Conservation (phyloP, 1,284 basidiomycete species). For the Pseudozyma sp. region DNA sequence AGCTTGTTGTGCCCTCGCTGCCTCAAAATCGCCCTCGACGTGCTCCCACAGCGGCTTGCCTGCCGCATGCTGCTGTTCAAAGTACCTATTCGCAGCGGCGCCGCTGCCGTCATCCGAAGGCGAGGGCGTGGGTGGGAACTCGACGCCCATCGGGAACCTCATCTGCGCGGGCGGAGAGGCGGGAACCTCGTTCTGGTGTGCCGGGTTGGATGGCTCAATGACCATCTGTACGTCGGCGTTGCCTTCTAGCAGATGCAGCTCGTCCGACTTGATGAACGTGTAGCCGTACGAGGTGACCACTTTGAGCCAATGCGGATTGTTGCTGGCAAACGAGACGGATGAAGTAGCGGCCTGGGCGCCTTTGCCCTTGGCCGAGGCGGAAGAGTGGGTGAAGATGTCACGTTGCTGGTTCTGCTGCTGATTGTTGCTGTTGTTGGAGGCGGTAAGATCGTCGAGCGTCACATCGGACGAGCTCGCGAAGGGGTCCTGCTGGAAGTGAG, state of each 20-base stretch:
- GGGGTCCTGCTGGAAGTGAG: slow-evolving; percentile 14
- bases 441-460: slow-evolving; percentile 38
- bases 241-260: slow-evolving; percentile 43
- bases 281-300: slow-evolving; percentile 52
- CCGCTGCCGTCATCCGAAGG: slow-evolving; percentile 44
- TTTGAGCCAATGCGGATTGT: slow-evolving; percentile 49
- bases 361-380: slow-evolving; percentile 27
- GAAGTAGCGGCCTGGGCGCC: slow-evolving; percentile 8
- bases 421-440: neutral
- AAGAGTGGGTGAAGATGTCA: slow-evolving; percentile 44
- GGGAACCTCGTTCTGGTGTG: slow-evolving; percentile 37
- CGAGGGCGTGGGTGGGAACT: slow-evolving; percentile 46
- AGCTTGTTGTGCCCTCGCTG: slow-evolving; percentile 14
- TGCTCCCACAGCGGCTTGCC: slow-evolving; percentile 44
- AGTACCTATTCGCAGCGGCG: slow-evolving; percentile 18
- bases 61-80: slow-evolving; percentile 21
- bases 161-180: slow-evolving; percentile 38
- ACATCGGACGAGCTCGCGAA: slow-evolving; percentile 47
- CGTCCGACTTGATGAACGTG: slow-evolving; percentile 48
- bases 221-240: slow-evolving; percentile 50
- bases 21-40: slow-evolving; percentile 40
- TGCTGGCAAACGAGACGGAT: slow-evolving; percentile 6
- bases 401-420: slow-evolving; percentile 23
- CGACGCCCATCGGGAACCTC: slow-evolving; percentile 40
- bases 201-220: slow-evolving; percentile 25